Base-by-base conservation (phyloP, 495 filamentous ascomycete genomes). In the Clohesyomyces aquaticus region DNA sequence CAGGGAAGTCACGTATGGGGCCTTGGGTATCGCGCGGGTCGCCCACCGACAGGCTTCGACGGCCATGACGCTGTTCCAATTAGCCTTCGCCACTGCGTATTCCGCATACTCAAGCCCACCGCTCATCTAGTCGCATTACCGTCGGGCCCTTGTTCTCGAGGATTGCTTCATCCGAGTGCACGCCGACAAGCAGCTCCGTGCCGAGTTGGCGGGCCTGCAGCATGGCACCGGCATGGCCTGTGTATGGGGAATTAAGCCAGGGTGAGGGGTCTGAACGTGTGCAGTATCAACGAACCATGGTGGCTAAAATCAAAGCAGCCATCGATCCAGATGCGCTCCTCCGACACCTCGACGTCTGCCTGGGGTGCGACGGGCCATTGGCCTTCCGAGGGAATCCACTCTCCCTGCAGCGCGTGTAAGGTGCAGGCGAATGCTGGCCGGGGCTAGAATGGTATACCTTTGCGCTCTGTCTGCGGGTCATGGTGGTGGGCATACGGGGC, bases 291-390 rank as follows among this genome's bases (percentile, higher is more conserved):
- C n/a, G n/a, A n/a, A n/a, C 90, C 94, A 71, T 99, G 94, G 75
- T 99, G 94, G 75, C 88, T 91, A 76, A 99, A 99, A 78, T 99
- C 94, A 77, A 96, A 99, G 77, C 94, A 99, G 54, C 94, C 94
- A 77, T 99, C 94, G 19, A 98, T 87, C 94, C 94, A 99, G 65
- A 98, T 89, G 32, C 91, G 85, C 60, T 88, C 84, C 32, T 95
- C 85, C 9, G 77, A 79, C 42, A 87, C 77, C 2, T 79, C 77
- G 38, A 82, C 59, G 71, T 86, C 84, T 32, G 86, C 80, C 69
- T 89, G 86, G 18, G 86, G 86, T 65, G 84, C 83, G 25, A 84
- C 84, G 21, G 86, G 86, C 86, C 86, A 89, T 62, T 86, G 69
- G 47, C 86, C 85, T 4, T 78, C 74, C 43, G 65, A 48, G 29